These are phyloP conservation scores for Saturnispora hagleri DNA, from an alignment of 805 yeast species.

Conservation along the genomic window DNA sequence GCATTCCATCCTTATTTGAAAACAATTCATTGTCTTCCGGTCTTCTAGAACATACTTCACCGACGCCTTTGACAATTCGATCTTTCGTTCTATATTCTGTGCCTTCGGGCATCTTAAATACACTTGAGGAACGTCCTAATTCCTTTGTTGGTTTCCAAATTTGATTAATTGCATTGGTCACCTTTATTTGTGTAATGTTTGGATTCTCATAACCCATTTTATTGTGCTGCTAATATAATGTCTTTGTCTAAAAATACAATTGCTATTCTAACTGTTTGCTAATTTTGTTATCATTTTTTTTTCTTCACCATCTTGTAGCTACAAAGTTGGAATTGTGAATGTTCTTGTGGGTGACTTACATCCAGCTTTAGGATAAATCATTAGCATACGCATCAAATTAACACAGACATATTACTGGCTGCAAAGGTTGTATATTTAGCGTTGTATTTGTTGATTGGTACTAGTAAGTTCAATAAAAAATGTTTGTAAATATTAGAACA, in stretches of 20 bases:
- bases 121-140: not conserved
- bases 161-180: constrained; percentile 6
- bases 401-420: too few relatives aligned
- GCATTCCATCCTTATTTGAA: constrained; percentile 43
- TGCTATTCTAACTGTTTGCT: not conserved
- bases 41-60: constrained; percentile 46
- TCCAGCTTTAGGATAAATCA: too few relatives aligned
- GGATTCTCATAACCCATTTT: not conserved
- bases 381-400: too few relatives aligned
- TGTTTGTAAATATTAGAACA: too few relatives aligned
- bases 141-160: not conserved
- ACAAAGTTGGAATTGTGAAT: too few relatives aligned
- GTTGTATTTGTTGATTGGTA: too few relatives aligned
- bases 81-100: constrained; percentile 41
- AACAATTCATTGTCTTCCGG: constrained; percentile 72
- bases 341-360: too few relatives aligned
- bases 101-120: constrained; percentile 33
- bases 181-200: not conserved
- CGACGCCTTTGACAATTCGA: constrained; percentile 46
- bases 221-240: not conserved
- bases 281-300: not conserved
- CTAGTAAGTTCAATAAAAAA: too few relatives aligned
- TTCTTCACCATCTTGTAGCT: not conserved
- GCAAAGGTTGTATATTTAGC: too few relatives aligned
- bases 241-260: not conserved